Conservation (phyloP, 2,329 filamentous ascomycete species). For the Colletotrichum liaoningense region DNA sequence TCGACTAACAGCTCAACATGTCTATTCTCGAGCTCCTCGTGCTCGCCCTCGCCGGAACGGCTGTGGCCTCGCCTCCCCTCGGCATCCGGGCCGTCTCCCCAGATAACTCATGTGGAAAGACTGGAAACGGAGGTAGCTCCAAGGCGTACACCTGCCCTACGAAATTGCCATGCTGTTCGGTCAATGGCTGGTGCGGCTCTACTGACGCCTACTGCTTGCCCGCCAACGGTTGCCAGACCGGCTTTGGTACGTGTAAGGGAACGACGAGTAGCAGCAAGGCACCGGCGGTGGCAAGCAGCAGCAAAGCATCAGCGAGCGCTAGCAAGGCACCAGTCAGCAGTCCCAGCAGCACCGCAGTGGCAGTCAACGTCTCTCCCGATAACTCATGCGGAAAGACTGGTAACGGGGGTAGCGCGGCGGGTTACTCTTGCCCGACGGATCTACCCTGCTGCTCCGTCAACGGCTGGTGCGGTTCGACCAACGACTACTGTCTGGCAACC, state of each 20-base stretch:
- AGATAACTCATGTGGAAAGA: conserved; percentile 29
- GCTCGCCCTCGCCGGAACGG: neutral
- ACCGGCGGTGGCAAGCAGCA: neutral
- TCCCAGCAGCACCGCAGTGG: no score
- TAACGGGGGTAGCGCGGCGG: conserved; percentile 23
- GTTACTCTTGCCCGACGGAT: conserved; percentile 18
- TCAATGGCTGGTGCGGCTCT: conserved; percentile 49
- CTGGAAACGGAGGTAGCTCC: conserved; percentile 25
- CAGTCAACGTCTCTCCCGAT: conserved; percentile 13
- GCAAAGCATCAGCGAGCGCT: neutral
- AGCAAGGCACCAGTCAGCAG: neutral
- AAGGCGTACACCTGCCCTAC: conserved; percentile 22
- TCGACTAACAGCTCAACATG: neutral
- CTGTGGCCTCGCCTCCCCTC: conserved; percentile 16
- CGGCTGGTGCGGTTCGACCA: conserved; percentile 51
- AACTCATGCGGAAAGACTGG: conserved; percentile 27
- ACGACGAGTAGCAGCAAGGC: conserved; percentile 2
- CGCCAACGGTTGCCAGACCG: conserved; percentile 50
- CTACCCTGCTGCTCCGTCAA: conserved; percentile 42
- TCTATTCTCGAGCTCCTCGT: neutral
- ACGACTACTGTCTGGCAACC: conserved; percentile 48
- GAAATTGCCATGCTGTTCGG: conserved; percentile 41
- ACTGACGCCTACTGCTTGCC: conserved; percentile 49
- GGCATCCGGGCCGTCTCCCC: conserved; percentile 13
- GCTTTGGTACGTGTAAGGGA: conserved; percentile 40